These are phyloP conservation scores for Endocalyx cinctus DNA, from an alignment of 2,329 filamentous ascomycete species.

Conservation along the genomic window DNA sequence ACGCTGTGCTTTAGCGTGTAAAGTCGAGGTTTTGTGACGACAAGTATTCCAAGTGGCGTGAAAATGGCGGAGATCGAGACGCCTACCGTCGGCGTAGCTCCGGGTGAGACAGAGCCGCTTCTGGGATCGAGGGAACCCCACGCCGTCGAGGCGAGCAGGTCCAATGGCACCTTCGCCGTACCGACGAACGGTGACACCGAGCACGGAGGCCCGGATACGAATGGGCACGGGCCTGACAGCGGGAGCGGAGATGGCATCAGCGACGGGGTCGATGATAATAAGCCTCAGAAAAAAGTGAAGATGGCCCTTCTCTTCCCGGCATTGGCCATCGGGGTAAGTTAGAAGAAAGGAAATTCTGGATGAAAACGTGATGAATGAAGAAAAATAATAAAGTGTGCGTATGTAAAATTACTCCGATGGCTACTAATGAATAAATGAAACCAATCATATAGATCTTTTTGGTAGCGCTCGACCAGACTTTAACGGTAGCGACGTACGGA, in stretches of 20 bases:
- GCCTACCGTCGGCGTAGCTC: no score
- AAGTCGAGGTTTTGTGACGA: conserved; percentile 2
- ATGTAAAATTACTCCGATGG: no score
- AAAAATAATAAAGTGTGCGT: no score
- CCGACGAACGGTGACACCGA: background rate
- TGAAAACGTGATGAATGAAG: no score
- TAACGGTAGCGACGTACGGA: conserved; percentile 73
- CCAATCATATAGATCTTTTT: conserved; percentile 61
- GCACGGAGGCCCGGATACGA: conserved; percentile 1
- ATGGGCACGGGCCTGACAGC: no score
- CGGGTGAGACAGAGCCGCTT: conserved; percentile 21
- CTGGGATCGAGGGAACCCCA: conserved; percentile 13
- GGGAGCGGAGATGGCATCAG: conserved; percentile 21
- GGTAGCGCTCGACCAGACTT: conserved; percentile 69
- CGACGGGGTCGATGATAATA: conserved; percentile 23
- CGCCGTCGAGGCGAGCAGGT: conserved; percentile 6
- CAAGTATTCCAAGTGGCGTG: no score
- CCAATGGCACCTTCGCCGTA: conserved; percentile 14
- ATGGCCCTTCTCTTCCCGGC: conserved; percentile 22
- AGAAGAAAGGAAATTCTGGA: no score
- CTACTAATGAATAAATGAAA: no score
- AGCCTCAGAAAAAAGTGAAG: conserved; percentile 20
- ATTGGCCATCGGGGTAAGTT: conserved; percentile 21
- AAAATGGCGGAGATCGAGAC: no score
- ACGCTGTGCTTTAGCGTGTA: no score